These are phyloP conservation scores for Botrytis deweyae DNA, from an alignment of 2,329 filamentous ascomycete genomes.

Conservation along the genomic window DNA sequence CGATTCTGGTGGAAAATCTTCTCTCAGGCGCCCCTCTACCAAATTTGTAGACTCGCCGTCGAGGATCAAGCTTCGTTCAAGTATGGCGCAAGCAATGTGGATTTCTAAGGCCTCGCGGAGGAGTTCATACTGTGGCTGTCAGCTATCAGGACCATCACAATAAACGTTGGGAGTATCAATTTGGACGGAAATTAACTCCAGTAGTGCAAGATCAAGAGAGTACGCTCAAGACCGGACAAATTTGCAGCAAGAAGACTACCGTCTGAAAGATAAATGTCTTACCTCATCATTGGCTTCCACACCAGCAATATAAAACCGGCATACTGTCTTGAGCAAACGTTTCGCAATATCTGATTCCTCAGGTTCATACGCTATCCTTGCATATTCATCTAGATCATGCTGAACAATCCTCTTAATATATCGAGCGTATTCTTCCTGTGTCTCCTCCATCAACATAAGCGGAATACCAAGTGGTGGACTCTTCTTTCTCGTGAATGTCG, in stretches of 20 bases:
- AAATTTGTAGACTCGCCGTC: conserved; percentile 32
- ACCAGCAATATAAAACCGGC: conserved; percentile 31
- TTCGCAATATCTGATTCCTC: conserved; percentile 33
- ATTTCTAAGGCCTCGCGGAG: conserved; percentile 37
- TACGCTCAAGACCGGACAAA: background rate
- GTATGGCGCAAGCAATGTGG: conserved; percentile 35
- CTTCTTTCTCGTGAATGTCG: conserved; percentile 29
- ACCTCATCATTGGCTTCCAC: conserved; percentile 33
- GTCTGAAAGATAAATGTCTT: conserved; percentile 12
- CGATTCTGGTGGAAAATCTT: conserved; percentile 32
- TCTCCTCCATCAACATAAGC: conserved; percentile 34
- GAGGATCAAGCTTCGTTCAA: conserved; percentile 37
- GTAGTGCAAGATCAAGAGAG: background rate
- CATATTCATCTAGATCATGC: conserved; percentile 31
- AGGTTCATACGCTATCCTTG: conserved; percentile 31
- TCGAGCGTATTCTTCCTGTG: conserved; percentile 32
- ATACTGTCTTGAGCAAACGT: conserved; percentile 31
- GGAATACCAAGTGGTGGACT: conserved; percentile 38
- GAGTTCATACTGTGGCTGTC: conserved; percentile 31
- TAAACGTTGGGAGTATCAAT: background rate
- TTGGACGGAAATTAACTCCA: background rate
- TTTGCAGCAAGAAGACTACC: background rate
- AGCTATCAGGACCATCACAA: background rate
- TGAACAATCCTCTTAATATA: conserved; percentile 36
- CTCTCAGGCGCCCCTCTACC: conserved; percentile 30